These are phyloP conservation scores for Dunaliella salina DNA, from an alignment of 163 green algal genomes.

Conservation along the genomic window DNA sequence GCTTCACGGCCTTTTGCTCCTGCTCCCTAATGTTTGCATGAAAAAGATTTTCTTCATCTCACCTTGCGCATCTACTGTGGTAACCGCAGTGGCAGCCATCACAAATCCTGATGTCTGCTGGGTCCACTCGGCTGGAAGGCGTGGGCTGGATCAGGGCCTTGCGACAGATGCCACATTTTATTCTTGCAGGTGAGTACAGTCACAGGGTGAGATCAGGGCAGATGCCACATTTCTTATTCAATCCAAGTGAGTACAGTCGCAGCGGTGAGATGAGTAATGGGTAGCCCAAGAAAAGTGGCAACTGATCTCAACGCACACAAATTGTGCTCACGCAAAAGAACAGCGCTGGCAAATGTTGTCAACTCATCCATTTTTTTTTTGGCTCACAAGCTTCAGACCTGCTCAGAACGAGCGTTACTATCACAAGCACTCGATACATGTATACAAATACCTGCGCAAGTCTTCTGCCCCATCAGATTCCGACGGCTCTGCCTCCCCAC, in stretches of 20 bases:
- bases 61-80: neutral
- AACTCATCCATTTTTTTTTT: neutral
- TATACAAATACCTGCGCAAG: neutral
- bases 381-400: neutral
- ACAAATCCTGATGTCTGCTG: neutral
- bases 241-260: neutral
- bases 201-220: neutral
- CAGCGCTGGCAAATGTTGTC: neutral
- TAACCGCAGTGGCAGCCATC: constrained; percentile 2
- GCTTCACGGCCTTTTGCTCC: no score
- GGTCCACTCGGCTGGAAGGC: neutral
- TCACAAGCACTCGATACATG: neutral
- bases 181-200: neutral
- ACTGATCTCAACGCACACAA: no score
- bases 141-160: neutral
- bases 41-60: neutral
- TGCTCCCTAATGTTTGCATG: no score
- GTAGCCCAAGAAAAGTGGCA: no score
- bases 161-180: neutral
- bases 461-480: constrained; percentile 3
- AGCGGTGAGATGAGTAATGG: neutral
- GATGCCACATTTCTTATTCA: neutral
- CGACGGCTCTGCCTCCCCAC: neutral
- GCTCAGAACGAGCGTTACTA: neutral
- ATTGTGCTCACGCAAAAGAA: neutral